Evolutionary conservation across 208 protist species (phyloP).

Genomic region (Blastocrithidia nonstop): DNA sequence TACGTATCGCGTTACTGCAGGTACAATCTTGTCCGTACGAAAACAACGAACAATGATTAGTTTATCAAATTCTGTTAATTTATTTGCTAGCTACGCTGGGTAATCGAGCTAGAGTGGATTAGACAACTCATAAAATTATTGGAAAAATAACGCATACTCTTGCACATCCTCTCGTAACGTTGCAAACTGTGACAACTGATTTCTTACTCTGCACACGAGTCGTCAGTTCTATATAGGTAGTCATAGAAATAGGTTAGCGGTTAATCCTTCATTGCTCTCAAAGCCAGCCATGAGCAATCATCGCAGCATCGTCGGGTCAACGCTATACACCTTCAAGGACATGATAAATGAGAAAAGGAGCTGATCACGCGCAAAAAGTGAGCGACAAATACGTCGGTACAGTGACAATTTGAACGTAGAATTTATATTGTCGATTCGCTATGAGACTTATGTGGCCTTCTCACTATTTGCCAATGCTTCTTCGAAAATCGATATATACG

Average conservation of each 20-base stretch:
- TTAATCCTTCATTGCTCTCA: conserved; percentile 12
- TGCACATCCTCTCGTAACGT: conserved; percentile 21
- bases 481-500: conserved; percentile 93
- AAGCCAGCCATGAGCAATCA: conserved; percentile 87
- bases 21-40: conserved; percentile 92
- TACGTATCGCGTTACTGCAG: conserved; percentile 88
- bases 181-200: conserved; percentile 48
- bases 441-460: conserved; percentile 54
- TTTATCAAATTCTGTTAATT: conserved; percentile 66
- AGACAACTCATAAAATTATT: conserved; percentile 74
- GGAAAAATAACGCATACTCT: conserved; percentile 44
- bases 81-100: conserved; percentile 31
- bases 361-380: conserved; percentile 89
- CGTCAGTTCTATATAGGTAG: conserved; percentile 83
- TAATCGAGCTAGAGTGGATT: conserved; percentile 63
- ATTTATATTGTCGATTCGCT: conserved; percentile 71
- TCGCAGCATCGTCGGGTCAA: conserved; percentile 73
- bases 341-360: conserved; percentile 92
- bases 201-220: conserved; percentile 46
- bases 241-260: conserved; percentile 66
- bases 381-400: conserved; percentile 81
- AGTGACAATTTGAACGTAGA: conserved; percentile 74
- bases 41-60: conserved; percentile 89
- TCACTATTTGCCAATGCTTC: conserved; percentile 75
- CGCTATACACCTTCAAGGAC: conserved; percentile 83